phyloP scores from a whole-genome alignment of 805 yeast species.

The Vanderwaltozyma verrucispora region DNA sequence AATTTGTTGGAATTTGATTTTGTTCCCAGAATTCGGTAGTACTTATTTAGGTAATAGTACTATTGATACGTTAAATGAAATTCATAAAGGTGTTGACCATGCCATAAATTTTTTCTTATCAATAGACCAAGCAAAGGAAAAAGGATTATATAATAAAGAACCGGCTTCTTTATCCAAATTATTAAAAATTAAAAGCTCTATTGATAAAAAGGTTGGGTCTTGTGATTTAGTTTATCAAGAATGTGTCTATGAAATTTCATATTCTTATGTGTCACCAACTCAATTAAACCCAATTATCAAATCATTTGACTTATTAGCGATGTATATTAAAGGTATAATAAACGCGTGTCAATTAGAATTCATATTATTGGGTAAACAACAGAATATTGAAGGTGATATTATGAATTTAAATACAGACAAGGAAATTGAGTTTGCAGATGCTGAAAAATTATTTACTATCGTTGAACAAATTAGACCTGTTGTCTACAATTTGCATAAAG shows the following conservation, averaged over 20 bases:
- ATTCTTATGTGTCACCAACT: constrained; percentile 36
- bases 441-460: constrained; percentile 24
- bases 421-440: constrained; percentile 31
- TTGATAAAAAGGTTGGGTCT: constrained; percentile 27
- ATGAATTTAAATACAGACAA: constrained; percentile 17
- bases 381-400: constrained; percentile 1
- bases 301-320: constrained; percentile 25
- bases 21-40: constrained; percentile 46
- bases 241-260: constrained; percentile 40
- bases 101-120: constrained; percentile 33
- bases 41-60: constrained; percentile 37
- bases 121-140: constrained; percentile 8
- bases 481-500: constrained; percentile 27
- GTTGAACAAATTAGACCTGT: constrained; percentile 26
- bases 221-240: constrained; percentile 35
- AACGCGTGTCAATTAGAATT: constrained; percentile 41
- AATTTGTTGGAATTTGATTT: constrained; percentile 32
- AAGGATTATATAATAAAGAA: constrained; percentile 12
- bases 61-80: constrained; percentile 30
- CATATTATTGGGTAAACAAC: constrained; percentile 25
- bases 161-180: constrained; percentile 26
- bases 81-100: constrained; percentile 31
- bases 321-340: constrained; percentile 33
- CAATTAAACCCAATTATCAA: constrained; percentile 30
- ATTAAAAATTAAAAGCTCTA: constrained; percentile 25